Base-by-base conservation (phyloP, 208 protist genomes). In the Borovskyia barvae region DNA sequence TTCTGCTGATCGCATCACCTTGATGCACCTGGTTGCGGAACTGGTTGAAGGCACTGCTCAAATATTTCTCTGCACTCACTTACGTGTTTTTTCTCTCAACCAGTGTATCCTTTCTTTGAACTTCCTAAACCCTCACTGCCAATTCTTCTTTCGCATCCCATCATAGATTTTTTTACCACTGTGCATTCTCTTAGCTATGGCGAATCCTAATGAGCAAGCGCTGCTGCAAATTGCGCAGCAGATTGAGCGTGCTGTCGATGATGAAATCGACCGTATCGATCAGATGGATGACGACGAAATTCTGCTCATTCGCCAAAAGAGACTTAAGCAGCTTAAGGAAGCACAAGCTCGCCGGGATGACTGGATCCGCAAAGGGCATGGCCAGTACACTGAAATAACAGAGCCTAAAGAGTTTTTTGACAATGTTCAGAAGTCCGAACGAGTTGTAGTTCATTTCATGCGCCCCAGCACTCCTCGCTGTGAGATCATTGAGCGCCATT, bases 401-500 rank as follows among this genome's bases (percentile, higher is more conserved):
- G 70, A 82, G 35, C 74, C 85, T 15, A 82, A 90, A 35, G 80
- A 87, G 29, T 97, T 97, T 62, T 97, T 96, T 62, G 66, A 90
- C 26, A 60, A 66, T 43, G 77, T 90, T 9, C 73, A 91, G 42
- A 35, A 41, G 29, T 93, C 84, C 42, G 90, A 97, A 62, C 72
- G 90, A n/a, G 72, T 96, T 28, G 75, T 95, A 9, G 76, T 92
- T 43, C 90, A 97, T 63, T 97, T 97, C 65, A 95, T 95, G 84
- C 77, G 93, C 29, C 66, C 77, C 35, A 85, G 80, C 32, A 97
- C 88, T 3, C 67, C 79, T 40, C 73, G 87, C 6, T 96, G 90
- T 45, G 70, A 85, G 53, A 87, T 97, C 43, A 67, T 97, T 22
- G 87, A 97, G 57, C 77, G 81, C 12, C 93, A 97, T 57, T 54